These are phyloP conservation scores for Pseudogymnoascus sp. DNA, from an alignment of 2,329 filamentous ascomycete species.

Conservation along the genomic window DNA sequence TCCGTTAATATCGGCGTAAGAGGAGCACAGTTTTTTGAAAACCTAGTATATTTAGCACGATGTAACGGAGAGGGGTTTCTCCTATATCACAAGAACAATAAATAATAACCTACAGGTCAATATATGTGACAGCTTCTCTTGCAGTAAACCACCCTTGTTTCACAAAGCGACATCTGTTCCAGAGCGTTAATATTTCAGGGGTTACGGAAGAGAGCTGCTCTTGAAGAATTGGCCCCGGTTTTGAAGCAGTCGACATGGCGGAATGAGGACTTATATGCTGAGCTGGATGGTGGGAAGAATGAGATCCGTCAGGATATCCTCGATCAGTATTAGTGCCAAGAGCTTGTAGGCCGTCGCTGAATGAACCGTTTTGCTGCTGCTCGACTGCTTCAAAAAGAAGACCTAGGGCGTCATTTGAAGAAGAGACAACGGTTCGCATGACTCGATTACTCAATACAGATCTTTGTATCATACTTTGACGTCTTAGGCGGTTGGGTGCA, in stretches of 20 bases:
- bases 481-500: neutral
- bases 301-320: conserved; percentile 24
- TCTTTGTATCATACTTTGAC: conserved; percentile 3
- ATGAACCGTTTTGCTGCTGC: conserved; percentile 23
- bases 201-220: neutral
- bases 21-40: conserved; percentile 44
- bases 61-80: neutral
- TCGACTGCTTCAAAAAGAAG: conserved; percentile 44
- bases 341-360: conserved; percentile 30
- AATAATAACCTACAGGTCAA: conserved; percentile 36
- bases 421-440: conserved; percentile 43
- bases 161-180: conserved; percentile 45
- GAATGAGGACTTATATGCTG: conserved; percentile 29
- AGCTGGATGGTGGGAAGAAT: conserved; percentile 29
- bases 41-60: conserved; percentile 21
- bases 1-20: conserved; percentile 44
- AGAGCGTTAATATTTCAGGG: conserved; percentile 34
- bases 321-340: conserved; percentile 25
- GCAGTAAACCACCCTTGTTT: conserved; percentile 50
- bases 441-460: conserved; percentile 19
- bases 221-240: neutral
- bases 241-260: conserved; percentile 10
- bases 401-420: conserved; percentile 45
- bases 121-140: conserved; percentile 44
- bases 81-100: neutral